Conservation (phyloP, 257 asterid genomes). For the Solanum etuberosum region DNA sequence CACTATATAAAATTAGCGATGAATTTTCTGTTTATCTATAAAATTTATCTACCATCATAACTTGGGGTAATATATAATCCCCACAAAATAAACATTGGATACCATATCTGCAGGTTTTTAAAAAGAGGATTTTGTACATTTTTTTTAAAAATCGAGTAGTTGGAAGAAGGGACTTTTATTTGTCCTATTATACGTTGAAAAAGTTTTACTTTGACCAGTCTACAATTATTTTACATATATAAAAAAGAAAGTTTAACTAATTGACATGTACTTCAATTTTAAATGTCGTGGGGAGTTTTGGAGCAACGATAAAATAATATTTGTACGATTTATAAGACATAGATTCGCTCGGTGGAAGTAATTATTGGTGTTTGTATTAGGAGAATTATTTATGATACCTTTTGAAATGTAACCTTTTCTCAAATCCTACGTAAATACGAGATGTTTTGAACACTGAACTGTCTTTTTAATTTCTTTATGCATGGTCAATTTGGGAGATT, state of each 20-base stretch:
- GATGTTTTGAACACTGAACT: too few relatives aligned
- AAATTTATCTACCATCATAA: background rate
- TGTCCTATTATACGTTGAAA: background rate
- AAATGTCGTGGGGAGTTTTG: background rate
- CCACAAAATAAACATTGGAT: background rate
- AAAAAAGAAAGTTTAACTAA: background rate
- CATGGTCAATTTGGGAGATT: background rate
- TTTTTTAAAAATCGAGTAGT: background rate
- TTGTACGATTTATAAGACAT: accelerated
- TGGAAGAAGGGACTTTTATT: background rate
- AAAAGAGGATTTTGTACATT: background rate
- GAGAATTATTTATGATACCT: too few relatives aligned
- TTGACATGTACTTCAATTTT: background rate
- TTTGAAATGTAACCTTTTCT: too few relatives aligned
- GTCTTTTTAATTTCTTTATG: too few relatives aligned
- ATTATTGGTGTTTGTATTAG: background rate
- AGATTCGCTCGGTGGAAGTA: background rate
- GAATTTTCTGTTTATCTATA: background rate
- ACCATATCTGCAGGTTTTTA: background rate
- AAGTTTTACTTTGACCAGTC: background rate
- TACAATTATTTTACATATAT: background rate
- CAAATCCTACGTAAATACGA: background rate
- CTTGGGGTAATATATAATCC: background rate
- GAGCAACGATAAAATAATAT: accelerated
- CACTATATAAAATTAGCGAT: background rate